phyloP scores from a whole-genome alignment of 768 basidiomycete species.

The Scleroderma citrinum region DNA sequence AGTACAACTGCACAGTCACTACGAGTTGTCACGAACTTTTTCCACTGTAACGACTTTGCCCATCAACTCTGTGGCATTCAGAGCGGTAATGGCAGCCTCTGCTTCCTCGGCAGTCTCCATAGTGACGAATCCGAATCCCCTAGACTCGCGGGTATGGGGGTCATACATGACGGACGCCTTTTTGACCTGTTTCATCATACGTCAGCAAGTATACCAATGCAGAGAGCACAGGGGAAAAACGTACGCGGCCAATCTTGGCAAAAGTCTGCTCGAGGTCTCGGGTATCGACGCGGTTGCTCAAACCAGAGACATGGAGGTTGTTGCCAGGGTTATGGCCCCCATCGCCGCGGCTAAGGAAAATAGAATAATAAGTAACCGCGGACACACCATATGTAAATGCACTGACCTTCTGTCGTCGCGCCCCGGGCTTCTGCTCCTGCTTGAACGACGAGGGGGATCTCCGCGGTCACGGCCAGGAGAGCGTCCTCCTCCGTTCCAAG shows the following conservation, averaged over 20 bases:
- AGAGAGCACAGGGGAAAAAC: slow-evolving; percentile 18
- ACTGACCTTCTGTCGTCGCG: slow-evolving; percentile 54
- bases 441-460: slow-evolving; percentile 57
- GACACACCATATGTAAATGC: slow-evolving; percentile 4
- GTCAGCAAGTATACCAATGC: neutral
- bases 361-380: neutral
- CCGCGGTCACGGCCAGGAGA: slow-evolving; percentile 37
- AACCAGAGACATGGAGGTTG: slow-evolving; percentile 58
- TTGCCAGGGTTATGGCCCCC: slow-evolving; percentile 55
- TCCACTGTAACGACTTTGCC: slow-evolving; percentile 89
- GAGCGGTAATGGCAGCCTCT: slow-evolving; percentile 79
- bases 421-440: slow-evolving; percentile 76
- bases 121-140: slow-evolving; percentile 87
- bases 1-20: neutral
- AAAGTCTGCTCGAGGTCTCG: slow-evolving; percentile 87
- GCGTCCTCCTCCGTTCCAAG: slow-evolving; percentile 45
- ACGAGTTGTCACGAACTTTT: slow-evolving; percentile 45
- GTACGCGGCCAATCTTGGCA: slow-evolving; percentile 78
- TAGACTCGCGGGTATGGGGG: slow-evolving; percentile 64
- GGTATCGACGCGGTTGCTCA: slow-evolving; percentile 62
- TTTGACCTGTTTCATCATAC: slow-evolving; percentile 35
- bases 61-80: slow-evolving; percentile 80
- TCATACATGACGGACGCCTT: slow-evolving; percentile 71
- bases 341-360: slow-evolving; percentile 18
- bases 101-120: slow-evolving; percentile 85